Evolutionary conservation across 2,329 filamentous ascomycete species (phyloP), one percentile per base, ranked within the genome.

Genomic region (Helotiales sp.): DNA sequence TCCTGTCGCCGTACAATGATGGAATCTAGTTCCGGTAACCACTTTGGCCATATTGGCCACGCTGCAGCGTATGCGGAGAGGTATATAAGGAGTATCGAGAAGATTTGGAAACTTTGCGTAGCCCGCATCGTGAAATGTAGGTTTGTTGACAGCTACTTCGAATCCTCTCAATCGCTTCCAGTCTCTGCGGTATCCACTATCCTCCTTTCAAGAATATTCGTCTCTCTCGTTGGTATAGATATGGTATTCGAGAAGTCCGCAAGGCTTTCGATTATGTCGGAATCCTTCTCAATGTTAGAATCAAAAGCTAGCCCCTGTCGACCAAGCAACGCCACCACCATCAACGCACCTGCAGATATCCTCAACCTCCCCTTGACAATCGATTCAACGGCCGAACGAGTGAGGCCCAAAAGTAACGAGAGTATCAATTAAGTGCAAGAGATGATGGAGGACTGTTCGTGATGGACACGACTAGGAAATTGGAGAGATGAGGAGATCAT

Each of bases 1-100:
- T 73, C 71, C 61, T 80, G 74, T 61, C 81, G 77, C 48, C 67
- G 59, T 50, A 81, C 81, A 38, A 86, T 72, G 33, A 87, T 68
- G 13, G 78, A 69, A 62, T 85, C 79, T 33, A 78, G 48, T 12
- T 81, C 76, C 17, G 82, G 82, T 34, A 85, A 72, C 78, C 80
- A 84, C 61, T 70, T 72, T 19, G 82, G 79, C 83, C 82, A 85
- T 44, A 44, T 44, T 56, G 78, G 82, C 54, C 80, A 76, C n/a
- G 77, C 77, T 24, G 64, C 61, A 47, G 65, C 55, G 51, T 67
- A 68, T 30, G 68, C 67, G 13, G 79, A 72, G 53, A 85, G 71
- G 30, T 83, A 77, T 42, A 86, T 74, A 63, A 84, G 75, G 55
- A 80, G 63, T 52, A 81, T 77, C 64, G 82, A 72, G 65, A 77